phyloP scores from a whole-genome alignment of 2,329 filamentous ascomycete genomes.

The Aphanoascus verrucosus region DNA sequence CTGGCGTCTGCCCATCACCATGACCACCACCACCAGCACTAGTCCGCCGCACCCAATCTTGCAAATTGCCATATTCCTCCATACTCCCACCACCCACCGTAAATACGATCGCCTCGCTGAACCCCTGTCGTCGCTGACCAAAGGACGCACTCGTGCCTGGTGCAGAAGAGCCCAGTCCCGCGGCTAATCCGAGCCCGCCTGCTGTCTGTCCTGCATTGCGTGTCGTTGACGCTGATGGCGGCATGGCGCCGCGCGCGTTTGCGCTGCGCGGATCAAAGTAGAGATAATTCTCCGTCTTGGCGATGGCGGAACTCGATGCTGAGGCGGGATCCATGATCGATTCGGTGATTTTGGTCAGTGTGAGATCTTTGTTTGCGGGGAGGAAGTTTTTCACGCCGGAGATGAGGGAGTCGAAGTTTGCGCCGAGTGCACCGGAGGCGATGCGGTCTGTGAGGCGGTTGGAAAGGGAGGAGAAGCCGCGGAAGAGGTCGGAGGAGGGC shows the following conservation, averaged over 20 bases:
- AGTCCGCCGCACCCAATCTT: conserved; percentile 85
- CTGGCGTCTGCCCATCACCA: conserved; percentile 39
- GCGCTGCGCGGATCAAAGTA: conserved; percentile 94
- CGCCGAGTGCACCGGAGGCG: conserved; percentile 75
- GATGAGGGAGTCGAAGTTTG: conserved; percentile 88
- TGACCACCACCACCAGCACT: conserved; percentile 43
- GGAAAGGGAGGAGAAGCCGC: conserved; percentile 83
- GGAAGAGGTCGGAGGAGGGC: conserved; percentile 62
- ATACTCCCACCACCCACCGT: conserved; percentile 93
- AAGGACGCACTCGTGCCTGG: conserved; percentile 72
- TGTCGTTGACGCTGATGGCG: conserved; percentile 48
- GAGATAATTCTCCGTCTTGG: conserved; percentile 91
- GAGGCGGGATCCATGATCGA: conserved; percentile 93
- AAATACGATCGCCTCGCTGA: conserved; percentile 85
- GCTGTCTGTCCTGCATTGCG: conserved; percentile 36
- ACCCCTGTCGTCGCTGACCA: conserved; percentile 80
- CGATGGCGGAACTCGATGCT: conserved; percentile 81
- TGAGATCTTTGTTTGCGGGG: conserved; percentile 90
- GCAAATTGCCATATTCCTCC: conserved; percentile 96
- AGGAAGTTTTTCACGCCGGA: conserved; percentile 96
- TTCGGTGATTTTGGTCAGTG: conserved; percentile 94
- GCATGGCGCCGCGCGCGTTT: conserved; percentile 85
- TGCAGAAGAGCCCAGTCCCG: conserved; percentile 35
- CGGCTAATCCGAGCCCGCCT: conserved; percentile 33
- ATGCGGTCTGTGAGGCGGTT: conserved; percentile 87